phyloP scores from a whole-genome alignment of 2,329 filamentous ascomycete species.

The Exophiala mesophila region DNA sequence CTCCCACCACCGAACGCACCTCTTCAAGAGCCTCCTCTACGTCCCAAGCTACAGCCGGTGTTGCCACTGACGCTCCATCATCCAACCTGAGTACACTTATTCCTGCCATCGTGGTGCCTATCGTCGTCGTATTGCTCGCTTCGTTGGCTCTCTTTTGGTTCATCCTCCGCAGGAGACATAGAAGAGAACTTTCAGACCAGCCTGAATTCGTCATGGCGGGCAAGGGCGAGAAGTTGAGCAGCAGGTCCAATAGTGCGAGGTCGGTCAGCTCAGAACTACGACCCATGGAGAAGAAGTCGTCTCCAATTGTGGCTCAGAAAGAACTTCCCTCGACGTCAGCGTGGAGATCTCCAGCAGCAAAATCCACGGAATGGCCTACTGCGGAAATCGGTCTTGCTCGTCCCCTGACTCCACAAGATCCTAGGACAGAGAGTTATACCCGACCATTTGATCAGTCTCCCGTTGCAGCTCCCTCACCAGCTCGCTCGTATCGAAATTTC shows the following conservation, averaged over 20 bases:
- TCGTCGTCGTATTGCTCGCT: constrained; percentile 21
- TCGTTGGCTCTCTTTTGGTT: constrained; percentile 26
- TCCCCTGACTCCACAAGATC: constrained; percentile 17
- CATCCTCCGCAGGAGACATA: constrained; percentile 24
- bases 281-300: constrained; percentile 9
- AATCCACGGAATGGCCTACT: constrained; percentile 18
- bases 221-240: constrained; percentile 24
- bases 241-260: constrained; percentile 23
- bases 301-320: constrained; percentile 11
- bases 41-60: constrained; percentile 34
- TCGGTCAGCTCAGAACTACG: constrained; percentile 14
- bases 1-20: constrained; percentile 11
- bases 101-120: constrained; percentile 25
- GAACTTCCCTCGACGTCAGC: constrained; percentile 13
- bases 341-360: constrained; percentile 15
- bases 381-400: constrained; percentile 20
- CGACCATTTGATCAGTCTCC: constrained; percentile 5
- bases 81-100: constrained; percentile 27
- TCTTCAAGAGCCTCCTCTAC: constrained; percentile 38
- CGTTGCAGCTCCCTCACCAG: constrained; percentile 3
- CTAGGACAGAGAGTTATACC: background rate
- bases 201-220: constrained; percentile 26
- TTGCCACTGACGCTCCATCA: constrained; percentile 33
- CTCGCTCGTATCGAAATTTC: constrained; percentile 20
- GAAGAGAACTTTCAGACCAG: constrained; percentile 20